A percentile compares a stretch with the other conserved stretches of the same genome.
phyloP scores from a whole-genome alignment of 352 stramenopile genomes.

The Globisporangium canariense region DNA sequence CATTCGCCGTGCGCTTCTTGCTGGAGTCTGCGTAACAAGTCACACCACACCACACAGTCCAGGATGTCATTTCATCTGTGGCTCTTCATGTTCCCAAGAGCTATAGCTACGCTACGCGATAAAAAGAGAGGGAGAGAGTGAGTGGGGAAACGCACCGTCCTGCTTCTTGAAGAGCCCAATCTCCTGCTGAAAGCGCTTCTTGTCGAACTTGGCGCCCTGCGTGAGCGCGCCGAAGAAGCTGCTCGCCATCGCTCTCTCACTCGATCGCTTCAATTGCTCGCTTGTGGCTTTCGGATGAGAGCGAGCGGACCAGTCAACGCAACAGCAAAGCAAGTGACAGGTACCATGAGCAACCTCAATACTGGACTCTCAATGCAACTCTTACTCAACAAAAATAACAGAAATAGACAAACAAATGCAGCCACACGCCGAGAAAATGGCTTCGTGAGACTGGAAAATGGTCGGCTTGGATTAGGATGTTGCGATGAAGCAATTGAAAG shows the following conservation, averaged over 20 bases:
- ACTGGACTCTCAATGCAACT: not conserved
- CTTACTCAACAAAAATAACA: not conserved
- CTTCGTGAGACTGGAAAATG: not conserved
- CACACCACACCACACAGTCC: conserved; percentile 6
- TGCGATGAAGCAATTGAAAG: not conserved
- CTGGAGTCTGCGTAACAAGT: conserved; percentile 11
- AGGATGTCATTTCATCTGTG: not conserved
- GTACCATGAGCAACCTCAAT: not conserved
- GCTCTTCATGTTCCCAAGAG: not conserved
- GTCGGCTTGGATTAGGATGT: not conserved
- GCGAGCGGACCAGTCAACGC: conserved; percentile 8
- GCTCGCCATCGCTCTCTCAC: conserved; percentile 41
- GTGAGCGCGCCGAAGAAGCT: conserved; percentile 72
- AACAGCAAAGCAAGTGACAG: not conserved
- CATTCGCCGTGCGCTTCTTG: conserved; percentile 21
- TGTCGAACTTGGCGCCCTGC: conserved; percentile 66
- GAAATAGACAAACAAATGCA: not conserved
- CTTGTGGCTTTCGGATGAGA: conserved; percentile 1
- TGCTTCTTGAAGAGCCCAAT: conserved; percentile 60
- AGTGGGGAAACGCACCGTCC: conserved; percentile 21
- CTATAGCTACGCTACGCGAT: not conserved
- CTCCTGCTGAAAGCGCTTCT: conserved; percentile 49
- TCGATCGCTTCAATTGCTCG: not conserved
- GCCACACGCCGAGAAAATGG: not conserved
- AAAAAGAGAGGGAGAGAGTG: not conserved